phyloP scores from a whole-genome alignment of 2,329 filamentous ascomycete species.

The Pezicula carpinea region DNA sequence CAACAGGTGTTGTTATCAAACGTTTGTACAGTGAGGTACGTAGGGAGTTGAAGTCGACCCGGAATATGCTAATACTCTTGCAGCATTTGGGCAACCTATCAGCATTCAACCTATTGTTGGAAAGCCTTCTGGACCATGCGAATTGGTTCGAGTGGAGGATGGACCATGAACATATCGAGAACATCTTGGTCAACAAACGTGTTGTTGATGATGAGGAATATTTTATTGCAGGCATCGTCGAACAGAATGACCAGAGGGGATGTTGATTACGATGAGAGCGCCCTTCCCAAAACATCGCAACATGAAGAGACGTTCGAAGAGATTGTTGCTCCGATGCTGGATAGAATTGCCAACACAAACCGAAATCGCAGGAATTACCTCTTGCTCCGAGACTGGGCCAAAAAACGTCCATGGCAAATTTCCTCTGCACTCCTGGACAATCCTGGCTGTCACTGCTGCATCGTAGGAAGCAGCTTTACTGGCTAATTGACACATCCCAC shows the following conservation, averaged over 20 bases:
- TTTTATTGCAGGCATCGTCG: background rate
- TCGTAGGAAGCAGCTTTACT: constrained; percentile 13
- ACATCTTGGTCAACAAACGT: constrained; percentile 10
- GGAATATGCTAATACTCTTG: background rate
- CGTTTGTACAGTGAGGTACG: too few species aligned
- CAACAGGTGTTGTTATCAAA: too few species aligned
- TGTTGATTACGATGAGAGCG: background rate
- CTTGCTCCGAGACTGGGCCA: constrained; percentile 14
- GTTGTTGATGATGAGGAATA: constrained; percentile 12
- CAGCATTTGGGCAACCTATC: background rate
- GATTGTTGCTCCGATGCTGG: background rate
- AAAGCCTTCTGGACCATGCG: constrained; percentile 24
- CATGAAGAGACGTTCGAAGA: background rate
- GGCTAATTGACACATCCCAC: constrained; percentile 9
- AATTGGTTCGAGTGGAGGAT: constrained; percentile 21
- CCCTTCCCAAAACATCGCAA: background rate
- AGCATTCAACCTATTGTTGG: constrained; percentile 15
- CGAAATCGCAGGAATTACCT: constrained; percentile 10
- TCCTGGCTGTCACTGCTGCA: background rate
- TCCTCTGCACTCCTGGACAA: background rate
- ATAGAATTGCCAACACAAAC: constrained; percentile 11
- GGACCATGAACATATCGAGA: constrained; percentile 11
- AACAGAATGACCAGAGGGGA: background rate
- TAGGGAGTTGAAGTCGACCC: too few species aligned
- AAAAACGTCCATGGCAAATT: constrained; percentile 13